Base-by-base conservation (phyloP, 148 eudicot species). In the Suaeda aralocaspica region DNA sequence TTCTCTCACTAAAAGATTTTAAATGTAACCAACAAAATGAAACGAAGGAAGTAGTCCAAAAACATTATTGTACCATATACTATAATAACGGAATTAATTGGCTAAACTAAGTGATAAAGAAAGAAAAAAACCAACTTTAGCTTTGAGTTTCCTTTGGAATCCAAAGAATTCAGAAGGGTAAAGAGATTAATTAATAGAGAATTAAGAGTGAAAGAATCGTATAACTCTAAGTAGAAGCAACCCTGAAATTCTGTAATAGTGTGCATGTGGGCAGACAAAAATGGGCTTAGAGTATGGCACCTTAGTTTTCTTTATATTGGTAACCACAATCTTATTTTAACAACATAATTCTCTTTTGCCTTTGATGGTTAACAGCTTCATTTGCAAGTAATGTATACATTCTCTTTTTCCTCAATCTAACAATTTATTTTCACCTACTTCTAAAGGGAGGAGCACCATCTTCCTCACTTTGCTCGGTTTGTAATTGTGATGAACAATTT, bases 311-410 rank as follows among this genome's bases (percentile, higher is more conserved):
- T 49, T 49, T 49, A 22, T 34, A 1, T 30, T 7, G 55, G 30
- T 12, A 31, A 11, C 6, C 59, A 58, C 36, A 59, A 45, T 58
- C 48, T 28, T 14, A 13, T 25, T 14, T 58, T 33, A 75, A 22
- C 3, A 18, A 45, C 36, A 33, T 29, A 28, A 28, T 16, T 62
- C 12, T 59, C 41, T 5, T 10, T 34, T 19, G 24, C 53, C 3
- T 26, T 41, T 10, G 49, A 41, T 49, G 9, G 25, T 25, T 11
- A 64, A 19, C 67, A 52, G 34, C 77, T 76, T 72, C 39, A 64
- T 6, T 49, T 65, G 42, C 81, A 91, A 91, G 96, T 79, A 86
- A 91, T 72, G 93, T 64, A 91, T 75, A 80, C 76, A 79, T 81
- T 70, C 85, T 55, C 79, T 21, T 67, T 58, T n/a, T 58, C 6